These are phyloP conservation scores for Amanita phalloides DNA, from an alignment of 768 basidiomycete genomes.

Conservation along the genomic window DNA sequence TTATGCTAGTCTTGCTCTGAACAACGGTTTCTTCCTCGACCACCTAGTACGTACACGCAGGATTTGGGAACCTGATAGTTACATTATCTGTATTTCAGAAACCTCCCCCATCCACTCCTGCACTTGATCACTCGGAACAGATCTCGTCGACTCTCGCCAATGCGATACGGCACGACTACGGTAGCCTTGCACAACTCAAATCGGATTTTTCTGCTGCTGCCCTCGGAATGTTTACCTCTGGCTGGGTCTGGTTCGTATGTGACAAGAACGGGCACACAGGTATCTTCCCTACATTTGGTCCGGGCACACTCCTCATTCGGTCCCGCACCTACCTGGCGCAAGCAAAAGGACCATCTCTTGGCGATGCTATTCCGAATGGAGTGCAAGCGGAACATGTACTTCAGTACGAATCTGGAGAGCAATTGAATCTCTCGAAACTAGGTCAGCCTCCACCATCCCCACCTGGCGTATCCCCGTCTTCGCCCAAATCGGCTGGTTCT, in stretches of 20 bases:
- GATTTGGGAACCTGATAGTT: not conserved
- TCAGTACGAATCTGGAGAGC: constrained; percentile 1
- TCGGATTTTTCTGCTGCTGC: constrained; percentile 69
- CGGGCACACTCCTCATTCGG: constrained; percentile 78
- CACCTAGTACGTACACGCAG: constrained; percentile 52
- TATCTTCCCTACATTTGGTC: constrained; percentile 78
- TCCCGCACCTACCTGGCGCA: constrained; percentile 32
- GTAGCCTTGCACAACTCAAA: constrained; percentile 57
- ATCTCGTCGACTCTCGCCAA: constrained; percentile 22
- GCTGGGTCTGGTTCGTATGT: constrained; percentile 84
- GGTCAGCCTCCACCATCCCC: constrained; percentile 15
- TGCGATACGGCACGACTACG: constrained; percentile 41
- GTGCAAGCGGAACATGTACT: constrained; percentile 1
- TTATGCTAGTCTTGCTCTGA: constrained; percentile 85
- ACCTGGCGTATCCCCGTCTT: constrained; percentile 22
- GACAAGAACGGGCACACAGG: constrained; percentile 51
- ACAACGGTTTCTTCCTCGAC: constrained; percentile 92
- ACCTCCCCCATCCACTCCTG: constrained; percentile 28
- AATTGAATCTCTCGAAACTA: constrained; percentile 8
- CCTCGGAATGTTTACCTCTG: constrained; percentile 66
- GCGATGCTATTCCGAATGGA: not conserved
- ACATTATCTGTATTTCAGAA: constrained; percentile 21
- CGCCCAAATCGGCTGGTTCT: constrained; percentile 28
- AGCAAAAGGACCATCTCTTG: constrained; percentile 9
- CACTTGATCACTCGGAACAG: constrained; percentile 23